Base-by-base conservation (phyloP, 768 basidiomycete species). In the Boletus sp. region DNA sequence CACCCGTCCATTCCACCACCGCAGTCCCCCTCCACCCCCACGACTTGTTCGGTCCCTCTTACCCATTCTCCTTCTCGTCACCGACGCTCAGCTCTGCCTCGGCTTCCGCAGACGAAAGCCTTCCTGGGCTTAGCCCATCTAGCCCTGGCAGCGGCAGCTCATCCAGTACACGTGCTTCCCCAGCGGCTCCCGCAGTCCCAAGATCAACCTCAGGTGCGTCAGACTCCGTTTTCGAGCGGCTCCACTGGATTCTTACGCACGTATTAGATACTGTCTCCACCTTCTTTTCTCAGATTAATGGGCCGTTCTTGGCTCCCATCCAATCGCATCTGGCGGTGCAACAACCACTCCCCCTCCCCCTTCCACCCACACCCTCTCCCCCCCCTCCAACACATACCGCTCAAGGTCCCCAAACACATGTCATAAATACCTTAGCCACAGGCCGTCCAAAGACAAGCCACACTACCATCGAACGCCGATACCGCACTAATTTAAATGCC, bases 401-500 rank as follows among this genome's bases (percentile, higher is more conserved):
- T n/a, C 60, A 70, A 4, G 66, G 58, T 19, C 54, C 64, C 17
- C 66, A 65, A 30, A 66, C 62, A 2, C 66, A 61, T 27, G 42
- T 59, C 42, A 64, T 61, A 50, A 60, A 54, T 53, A 52, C 59
- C 39, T 25, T 56, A 23, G 42, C 57, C 19, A 60, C 52, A 13
- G 63, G 29, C 34, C 68, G 55, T 51, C 70, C 58, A n/a, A 93
- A 93, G 73, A 93, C 91, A 0, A 88, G 87, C 61, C 91, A 93
- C 65, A 93, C 91, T 4, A 92, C 90, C 21, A 93, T 93, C 55
- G 91, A 93, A 70, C 81, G 91, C 10, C 81, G 91, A 39, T 93
- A 93, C 69, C 85, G 91, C 52, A 93, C 91, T 1, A 93, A 93
- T 66, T 77, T 93, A 42, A 93, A 93, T 60, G 87, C 90, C 0